Evolutionary conservation across 2,329 filamentous ascomycete genomes (phyloP).

Genomic region (Reticulascus tulasneorum): DNA sequence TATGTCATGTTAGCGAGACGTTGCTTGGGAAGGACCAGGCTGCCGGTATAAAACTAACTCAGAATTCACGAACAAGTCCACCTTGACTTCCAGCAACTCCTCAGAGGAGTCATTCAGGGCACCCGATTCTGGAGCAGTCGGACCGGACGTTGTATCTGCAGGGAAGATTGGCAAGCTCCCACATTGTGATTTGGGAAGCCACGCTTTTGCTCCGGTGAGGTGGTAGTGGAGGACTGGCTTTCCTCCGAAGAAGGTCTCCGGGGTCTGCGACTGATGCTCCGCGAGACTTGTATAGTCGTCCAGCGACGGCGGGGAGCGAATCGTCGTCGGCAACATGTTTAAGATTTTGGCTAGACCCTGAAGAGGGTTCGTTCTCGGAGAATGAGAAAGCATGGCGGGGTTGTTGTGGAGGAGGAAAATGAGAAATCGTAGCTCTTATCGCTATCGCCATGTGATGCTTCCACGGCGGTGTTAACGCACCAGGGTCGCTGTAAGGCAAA

Average conservation of each 20-base stretch:
- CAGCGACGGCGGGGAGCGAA: conserved; percentile 51
- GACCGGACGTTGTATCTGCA: conserved; percentile 27
- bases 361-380: conserved; percentile 7
- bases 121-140: conserved; percentile 27
- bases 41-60: conserved; percentile 37
- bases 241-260: conserved; percentile 65
- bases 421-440: conserved; percentile 16
- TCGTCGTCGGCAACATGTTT: conserved; percentile 47
- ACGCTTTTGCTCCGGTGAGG: conserved; percentile 51
- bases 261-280: conserved; percentile 70
- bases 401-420: conserved; percentile 9
- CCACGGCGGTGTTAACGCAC: conserved; percentile 12
- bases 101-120: conserved; percentile 28
- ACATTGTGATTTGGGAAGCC: conserved; percentile 51
- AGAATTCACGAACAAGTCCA: conserved; percentile 57
- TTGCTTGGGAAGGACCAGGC: not conserved
- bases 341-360: conserved; percentile 4
- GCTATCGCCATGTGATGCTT: conserved; percentile 16
- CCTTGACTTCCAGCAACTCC: conserved; percentile 38
- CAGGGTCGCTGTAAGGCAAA: not conserved
- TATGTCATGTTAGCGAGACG: not conserved
- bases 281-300: conserved; percentile 60
- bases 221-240: conserved; percentile 70
- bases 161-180: conserved; percentile 52
- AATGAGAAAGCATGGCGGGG: conserved; percentile 10